A percentile compares a stretch with the other conserved stretches of the same genome.
These are phyloP conservation scores for Suillus lakei DNA, from an alignment of 768 basidiomycete genomes.

Conservation along the genomic window DNA sequence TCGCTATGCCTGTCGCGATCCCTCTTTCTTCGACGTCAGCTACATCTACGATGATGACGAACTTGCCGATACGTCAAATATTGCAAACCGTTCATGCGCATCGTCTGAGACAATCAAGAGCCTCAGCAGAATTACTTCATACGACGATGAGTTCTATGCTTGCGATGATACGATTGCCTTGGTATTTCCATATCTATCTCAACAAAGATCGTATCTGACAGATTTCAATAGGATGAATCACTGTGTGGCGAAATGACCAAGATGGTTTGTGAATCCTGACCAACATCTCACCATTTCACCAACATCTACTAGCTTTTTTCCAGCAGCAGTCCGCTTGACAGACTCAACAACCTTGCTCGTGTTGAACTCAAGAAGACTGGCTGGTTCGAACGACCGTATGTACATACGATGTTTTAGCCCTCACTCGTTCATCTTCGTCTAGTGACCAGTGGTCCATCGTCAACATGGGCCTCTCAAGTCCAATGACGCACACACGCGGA, in stretches of 20 bases:
- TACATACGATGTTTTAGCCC: not conserved
- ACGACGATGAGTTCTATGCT: conserved; percentile 5
- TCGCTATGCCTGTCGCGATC: conserved; percentile 10
- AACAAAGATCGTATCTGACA: conserved; percentile 8
- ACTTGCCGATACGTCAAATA: conserved; percentile 10
- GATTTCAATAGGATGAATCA: conserved; percentile 18
- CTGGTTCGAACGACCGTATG: conserved; percentile 35
- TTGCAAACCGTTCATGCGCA: conserved; percentile 14
- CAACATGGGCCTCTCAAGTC: conserved; percentile 25
- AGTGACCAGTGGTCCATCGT: conserved; percentile 36
- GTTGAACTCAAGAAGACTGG: conserved; percentile 35
- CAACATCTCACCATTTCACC: conserved; percentile 11
- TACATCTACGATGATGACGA: conserved; percentile 25
- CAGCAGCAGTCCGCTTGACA: conserved; percentile 32
- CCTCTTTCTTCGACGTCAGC: conserved; percentile 15
- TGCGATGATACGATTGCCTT: conserved; percentile 12
- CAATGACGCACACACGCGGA: not conserved
- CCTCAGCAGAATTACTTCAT: not conserved
- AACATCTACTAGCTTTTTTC: conserved; percentile 19
- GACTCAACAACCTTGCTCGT: conserved; percentile 32
- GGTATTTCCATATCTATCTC: conserved; percentile 17
- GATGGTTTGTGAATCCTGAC: conserved; percentile 26
- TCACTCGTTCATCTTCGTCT: not conserved
- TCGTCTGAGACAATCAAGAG: conserved; percentile 13
- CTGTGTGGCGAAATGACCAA: conserved; percentile 21